Evolutionary conservation across 164 flowering plant genomes (phyloP).

Genomic region (Nymphaea colorata): DNA sequence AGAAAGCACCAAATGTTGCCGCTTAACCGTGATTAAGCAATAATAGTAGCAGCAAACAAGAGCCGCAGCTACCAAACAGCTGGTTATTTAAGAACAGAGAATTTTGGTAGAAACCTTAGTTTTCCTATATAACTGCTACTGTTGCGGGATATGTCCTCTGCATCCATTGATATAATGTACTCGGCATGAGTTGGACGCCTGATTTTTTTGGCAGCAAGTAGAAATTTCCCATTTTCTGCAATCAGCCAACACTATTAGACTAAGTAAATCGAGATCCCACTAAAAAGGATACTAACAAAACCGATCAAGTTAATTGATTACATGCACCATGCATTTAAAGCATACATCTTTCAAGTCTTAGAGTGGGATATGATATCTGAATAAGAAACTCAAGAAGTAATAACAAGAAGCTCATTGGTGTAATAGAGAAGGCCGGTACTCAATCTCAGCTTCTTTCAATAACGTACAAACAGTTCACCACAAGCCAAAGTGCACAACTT

Average conservation of each 20-base stretch:
- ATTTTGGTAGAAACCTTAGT: constrained; percentile 11
- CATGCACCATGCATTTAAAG: no score
- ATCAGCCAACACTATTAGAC: not conserved
- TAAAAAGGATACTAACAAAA: no score
- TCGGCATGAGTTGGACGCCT: constrained; percentile 13
- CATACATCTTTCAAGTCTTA: no score
- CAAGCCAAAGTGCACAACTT: no score
- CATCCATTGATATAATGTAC: constrained; percentile 12
- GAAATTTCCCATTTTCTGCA: constrained; percentile 12
- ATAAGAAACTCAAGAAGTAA: no score
- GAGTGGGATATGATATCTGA: no score
- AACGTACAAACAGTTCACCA: no score
- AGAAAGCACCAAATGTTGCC: not conserved
- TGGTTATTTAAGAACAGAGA: not conserved
- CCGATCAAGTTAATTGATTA: no score
- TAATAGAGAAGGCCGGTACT: no score
- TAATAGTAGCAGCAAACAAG: not conserved
- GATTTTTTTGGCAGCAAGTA: constrained; percentile 12
- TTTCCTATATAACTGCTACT: constrained; percentile 12
- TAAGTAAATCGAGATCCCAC: no score
- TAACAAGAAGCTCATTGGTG: no score
- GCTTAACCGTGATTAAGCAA: not conserved
- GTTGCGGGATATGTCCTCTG: constrained; percentile 9
- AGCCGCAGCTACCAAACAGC: not conserved
- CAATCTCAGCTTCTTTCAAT: no score